phyloP scores from a whole-genome alignment of 2,329 filamentous ascomycete genomes.

The Verticillium nonalfalfae region DNA sequence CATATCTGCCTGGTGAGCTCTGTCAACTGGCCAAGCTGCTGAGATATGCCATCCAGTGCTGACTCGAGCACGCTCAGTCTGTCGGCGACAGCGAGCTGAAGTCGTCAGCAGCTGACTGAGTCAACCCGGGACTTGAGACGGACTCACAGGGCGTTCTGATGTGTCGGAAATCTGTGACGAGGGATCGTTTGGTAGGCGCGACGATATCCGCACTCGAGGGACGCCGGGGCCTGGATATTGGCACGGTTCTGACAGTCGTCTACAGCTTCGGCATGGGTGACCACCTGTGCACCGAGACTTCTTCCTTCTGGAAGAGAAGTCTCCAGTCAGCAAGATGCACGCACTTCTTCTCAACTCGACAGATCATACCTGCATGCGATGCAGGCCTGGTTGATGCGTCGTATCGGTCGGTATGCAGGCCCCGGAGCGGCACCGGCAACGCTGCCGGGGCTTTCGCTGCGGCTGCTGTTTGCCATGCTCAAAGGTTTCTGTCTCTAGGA shows the following conservation, averaged over 20 bases:
- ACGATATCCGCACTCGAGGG: neutral
- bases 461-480: neutral
- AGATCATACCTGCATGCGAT: constrained; percentile 1
- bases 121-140: neutral
- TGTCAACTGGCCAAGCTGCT: neutral
- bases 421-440: neutral
- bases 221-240: neutral
- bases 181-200: neutral
- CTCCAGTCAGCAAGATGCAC: neutral
- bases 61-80: neutral
- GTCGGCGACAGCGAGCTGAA: neutral
- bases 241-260: neutral
- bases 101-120: neutral
- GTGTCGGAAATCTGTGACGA: neutral
- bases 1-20: neutral
- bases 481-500: neutral
- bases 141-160: neutral
- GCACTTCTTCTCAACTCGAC: neutral
- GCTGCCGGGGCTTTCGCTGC: neutral
- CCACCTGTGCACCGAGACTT: constrained; percentile 1
- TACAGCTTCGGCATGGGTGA: neutral
- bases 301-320: neutral
- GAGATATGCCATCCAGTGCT: neutral
- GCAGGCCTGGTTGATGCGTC: constrained; percentile 1
- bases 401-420: neutral